Base-by-base conservation (phyloP, 2,329 filamentous ascomycete genomes). In the Trichocomaceae sp. region DNA sequence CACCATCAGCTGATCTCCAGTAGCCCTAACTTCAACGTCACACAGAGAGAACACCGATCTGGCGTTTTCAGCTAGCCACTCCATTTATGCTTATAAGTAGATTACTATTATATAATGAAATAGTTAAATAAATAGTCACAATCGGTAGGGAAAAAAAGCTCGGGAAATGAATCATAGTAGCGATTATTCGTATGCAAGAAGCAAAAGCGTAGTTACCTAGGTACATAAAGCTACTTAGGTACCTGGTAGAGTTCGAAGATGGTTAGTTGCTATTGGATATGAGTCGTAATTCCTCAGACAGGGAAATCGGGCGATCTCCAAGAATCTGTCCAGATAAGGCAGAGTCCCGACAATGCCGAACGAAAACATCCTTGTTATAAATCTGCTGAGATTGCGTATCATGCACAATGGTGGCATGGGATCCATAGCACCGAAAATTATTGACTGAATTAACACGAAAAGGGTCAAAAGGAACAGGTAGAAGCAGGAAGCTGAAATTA, bases 291-390 rank as follows among this genome's bases (percentile, higher is more conserved):
- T 23, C 26, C 17, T 52, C 50, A 52, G 33, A 29, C 37, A 35
- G n/a, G 39, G 22, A 42, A 19, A 20, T 12, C 10, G 10, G 22
- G 7, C 6, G 50, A 52, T 52, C 50, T 23, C 20, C 50, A 7
- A 37, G 9, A 13, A 26, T 44, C 31, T 33, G 26, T 52, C 50
- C 50, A 46, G 50, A 46, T 45, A 37, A 37, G 50, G 50, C 29
- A 52, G 50, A 46, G 39, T 10, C 50, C 50, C 50, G 50, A 52
- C 44, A 17, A 35, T 45, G 26, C 23, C 49, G 49, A 51, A 45
- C 33, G 3, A 35, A 33, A 6, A 17, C 23, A 45, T 52, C 29
- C 41, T 22, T 46, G 29, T 33, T 7, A 35, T 31, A 35, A 19
- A 19, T 8, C 39, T 10, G 17, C 39, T 10, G 39, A 22, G 39